phyloP scores from a whole-genome alignment of 2,329 filamentous ascomycete genomes.

The Alternaria tenuissima region DNA sequence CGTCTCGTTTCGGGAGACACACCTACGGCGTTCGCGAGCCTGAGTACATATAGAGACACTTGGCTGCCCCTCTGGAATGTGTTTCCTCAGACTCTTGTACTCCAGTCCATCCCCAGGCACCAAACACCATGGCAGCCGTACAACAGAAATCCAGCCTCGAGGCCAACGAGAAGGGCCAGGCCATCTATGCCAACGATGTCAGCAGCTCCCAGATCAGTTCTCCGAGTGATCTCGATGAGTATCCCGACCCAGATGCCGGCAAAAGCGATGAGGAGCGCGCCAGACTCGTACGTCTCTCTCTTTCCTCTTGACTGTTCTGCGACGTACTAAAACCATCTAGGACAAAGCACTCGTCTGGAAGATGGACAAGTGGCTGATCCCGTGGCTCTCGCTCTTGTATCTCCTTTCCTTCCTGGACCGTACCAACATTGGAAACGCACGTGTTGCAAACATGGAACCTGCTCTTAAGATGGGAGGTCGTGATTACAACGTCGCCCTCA shows the following conservation, averaged over 20 bases:
- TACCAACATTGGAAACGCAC: slow-evolving; percentile 57
- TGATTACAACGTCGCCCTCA: slow-evolving; percentile 70
- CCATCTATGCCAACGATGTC: slow-evolving; percentile 37
- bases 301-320: not conserved
- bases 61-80: slow-evolving; percentile 22
- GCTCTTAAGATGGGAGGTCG: slow-evolving; percentile 57
- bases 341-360: slow-evolving; percentile 52
- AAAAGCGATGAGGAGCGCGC: slow-evolving; percentile 47
- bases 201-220: slow-evolving; percentile 36
- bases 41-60: slow-evolving; percentile 44
- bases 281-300: slow-evolving; percentile 33
- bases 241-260: slow-evolving; percentile 47
- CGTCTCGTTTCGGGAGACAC: slow-evolving; percentile 19
- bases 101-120: slow-evolving; percentile 19
- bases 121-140: slow-evolving; percentile 41
- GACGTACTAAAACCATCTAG: slow-evolving; percentile 32
- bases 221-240: slow-evolving; percentile 41
- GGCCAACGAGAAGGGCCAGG: slow-evolving; percentile 34
- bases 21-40: slow-evolving; percentile 19
- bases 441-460: slow-evolving; percentile 45
- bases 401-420: slow-evolving; percentile 53
- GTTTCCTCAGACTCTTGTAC: slow-evolving; percentile 29
- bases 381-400: slow-evolving; percentile 53
- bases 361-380: slow-evolving; percentile 53
- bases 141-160: slow-evolving; percentile 34